Evolutionary conservation across 257 asterid species (phyloP), one percentile per base, ranked within the genome.

Genomic region (Penstemon barbatus): DNA sequence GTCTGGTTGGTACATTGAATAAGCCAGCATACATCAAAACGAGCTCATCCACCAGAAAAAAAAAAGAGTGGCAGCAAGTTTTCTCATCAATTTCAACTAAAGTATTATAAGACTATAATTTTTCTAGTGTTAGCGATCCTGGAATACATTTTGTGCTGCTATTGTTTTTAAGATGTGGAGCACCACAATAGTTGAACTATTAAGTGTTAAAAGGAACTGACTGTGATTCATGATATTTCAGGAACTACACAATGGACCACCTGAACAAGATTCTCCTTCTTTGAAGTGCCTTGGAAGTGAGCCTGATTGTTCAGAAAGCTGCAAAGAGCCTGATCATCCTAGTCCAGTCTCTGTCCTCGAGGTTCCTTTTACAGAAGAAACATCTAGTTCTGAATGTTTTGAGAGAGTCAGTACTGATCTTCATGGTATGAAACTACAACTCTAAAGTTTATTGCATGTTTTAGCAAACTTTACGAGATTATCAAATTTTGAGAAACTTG

Each of bases 261-360:
- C 77, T 42, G 66, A 65, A 46, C 82, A 72, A 68, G 69, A 54
- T 54, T 53, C 63, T 72, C 57, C 74, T 57, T 49, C 74, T 63
- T 43, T 57, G 49, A 71, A 64, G 69, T 65, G 63, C 65, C 68
- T 46, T 51, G 73, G 79, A 72, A 59, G 82, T 38, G 85, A 92
- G 79, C 80, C 69, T 5, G 96, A 80, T 61, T 84, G 78, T 44
- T 81, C 80, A 40, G 88, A 77, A 76, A 79, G 80, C 85, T 81
- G 33, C 33, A 25, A 25, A 25, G 33, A 25, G 33, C 33, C 33
- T 1, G 33, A 25, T 25, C 33, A 25, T 25, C 33, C 33, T 25
- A 25, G 33, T 25, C 33, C 33, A 1, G 33, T 25, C 33, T 25
- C 33, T 25, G 33, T 25, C 33, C 33, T 25, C 33, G 33, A 25